phyloP scores from a whole-genome alignment of 1,284 basidiomycete species.

The Erythrobasidium hasegawianum region DNA sequence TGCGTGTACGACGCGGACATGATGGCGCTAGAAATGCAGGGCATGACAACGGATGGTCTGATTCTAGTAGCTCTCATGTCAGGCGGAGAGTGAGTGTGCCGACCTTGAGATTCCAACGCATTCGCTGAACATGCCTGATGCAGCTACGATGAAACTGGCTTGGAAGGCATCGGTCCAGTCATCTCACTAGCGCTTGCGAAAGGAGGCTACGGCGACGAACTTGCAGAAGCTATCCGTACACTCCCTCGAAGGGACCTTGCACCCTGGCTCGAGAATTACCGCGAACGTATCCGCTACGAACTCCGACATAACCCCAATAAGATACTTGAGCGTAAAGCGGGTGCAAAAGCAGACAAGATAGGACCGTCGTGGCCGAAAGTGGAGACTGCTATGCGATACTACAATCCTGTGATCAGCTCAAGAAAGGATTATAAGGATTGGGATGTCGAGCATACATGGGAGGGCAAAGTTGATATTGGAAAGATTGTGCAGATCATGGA shows the following conservation, averaged over 20 bases:
- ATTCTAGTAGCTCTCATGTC: conserved; percentile 79
- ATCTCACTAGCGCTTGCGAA: conserved; percentile 53
- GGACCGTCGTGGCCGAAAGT: conserved; percentile 4
- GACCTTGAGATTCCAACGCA: conserved; percentile 54
- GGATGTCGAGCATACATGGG: conserved; percentile 29
- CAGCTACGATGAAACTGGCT: conserved; percentile 25
- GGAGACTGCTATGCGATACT: conserved; percentile 12
- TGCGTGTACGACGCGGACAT: conserved; percentile 58
- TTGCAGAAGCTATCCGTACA: conserved; percentile 52
- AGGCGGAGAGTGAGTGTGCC: conserved; percentile 89
- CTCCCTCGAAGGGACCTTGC: conserved; percentile 53
- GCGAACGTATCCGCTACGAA: conserved; percentile 62
- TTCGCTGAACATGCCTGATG: too few relatives aligned
- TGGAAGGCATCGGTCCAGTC: conserved; percentile 45
- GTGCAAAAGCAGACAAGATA: conserved; percentile 33
- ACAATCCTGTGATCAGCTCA: conserved; percentile 1
- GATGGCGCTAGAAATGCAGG: conserved; percentile 58
- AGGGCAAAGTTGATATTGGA: conserved; percentile 18
- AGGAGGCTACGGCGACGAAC: conserved; percentile 51
- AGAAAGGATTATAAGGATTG: conserved; percentile 5
- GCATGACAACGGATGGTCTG: conserved; percentile 67
- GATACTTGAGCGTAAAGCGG: conserved; percentile 15
- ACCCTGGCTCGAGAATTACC: conserved; percentile 62
- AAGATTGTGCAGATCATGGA: conserved; percentile 30
- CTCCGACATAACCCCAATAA: conserved; percentile 55